phyloP scores from a whole-genome alignment of 768 basidiomycete species.

The Coprinopsis strossmayeri region DNA sequence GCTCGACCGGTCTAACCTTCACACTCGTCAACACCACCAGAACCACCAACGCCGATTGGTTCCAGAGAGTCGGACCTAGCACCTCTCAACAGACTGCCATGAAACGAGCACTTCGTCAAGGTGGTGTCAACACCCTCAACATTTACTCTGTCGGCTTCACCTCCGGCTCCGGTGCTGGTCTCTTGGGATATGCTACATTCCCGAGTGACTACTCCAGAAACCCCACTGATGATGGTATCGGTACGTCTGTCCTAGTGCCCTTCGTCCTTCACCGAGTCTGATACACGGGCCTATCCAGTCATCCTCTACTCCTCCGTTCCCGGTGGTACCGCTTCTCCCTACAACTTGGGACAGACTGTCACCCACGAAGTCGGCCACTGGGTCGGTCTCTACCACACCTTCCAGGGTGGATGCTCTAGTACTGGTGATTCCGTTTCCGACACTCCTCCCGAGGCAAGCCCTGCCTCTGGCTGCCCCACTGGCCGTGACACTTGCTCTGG shows the following conservation, averaged over 20 bases:
- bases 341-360: constrained; percentile 38
- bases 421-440: constrained; percentile 38
- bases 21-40: constrained; percentile 33
- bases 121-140: constrained; percentile 35
- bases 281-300: constrained; percentile 15
- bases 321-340: constrained; percentile 34
- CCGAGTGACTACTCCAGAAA: constrained; percentile 33
- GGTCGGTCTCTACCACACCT: constrained; percentile 54
- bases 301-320: constrained; percentile 36
- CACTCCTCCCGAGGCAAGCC: constrained; percentile 38
- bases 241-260: background rate
- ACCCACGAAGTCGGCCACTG: constrained; percentile 58
- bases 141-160: constrained; percentile 44
- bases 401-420: constrained; percentile 42
- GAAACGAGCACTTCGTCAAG: constrained; percentile 39
- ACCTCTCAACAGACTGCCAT: constrained; percentile 35
- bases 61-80: constrained; percentile 34
- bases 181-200: constrained; percentile 52
- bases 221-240: constrained; percentile 42
- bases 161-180: constrained; percentile 31
- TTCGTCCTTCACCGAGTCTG: background rate
- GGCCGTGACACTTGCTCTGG: constrained; percentile 29
- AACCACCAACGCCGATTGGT: constrained; percentile 42
- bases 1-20: constrained; percentile 30
- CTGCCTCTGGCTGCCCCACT: constrained; percentile 36